Base-by-base conservation (phyloP, 1,284 basidiomycete species). In the Ceratobasidium sp. region DNA sequence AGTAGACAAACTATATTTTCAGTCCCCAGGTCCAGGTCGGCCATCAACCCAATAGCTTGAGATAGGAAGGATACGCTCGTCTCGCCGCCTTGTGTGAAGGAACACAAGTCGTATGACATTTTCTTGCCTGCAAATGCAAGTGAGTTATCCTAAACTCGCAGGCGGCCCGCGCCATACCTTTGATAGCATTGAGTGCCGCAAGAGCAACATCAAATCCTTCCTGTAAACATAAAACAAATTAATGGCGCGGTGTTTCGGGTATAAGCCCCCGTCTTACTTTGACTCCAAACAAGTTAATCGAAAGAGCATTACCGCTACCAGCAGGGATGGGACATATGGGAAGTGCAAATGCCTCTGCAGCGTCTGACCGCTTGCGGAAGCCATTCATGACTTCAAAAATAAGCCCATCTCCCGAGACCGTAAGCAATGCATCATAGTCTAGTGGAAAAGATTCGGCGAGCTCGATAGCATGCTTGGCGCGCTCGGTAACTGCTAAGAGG, bases 311-410 rank as follows among this genome's bases (percentile, higher is more conserved):
- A 6, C 92, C 95, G 46, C 91, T 92, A 56, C 97, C 97, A 11
- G 94, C 92, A 1, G 98, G 96, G 79, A 99, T 92, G 0, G 95
- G 95, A 0, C 90, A 91, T 32, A 99, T 84, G 0, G 96, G 95
- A 56, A 91, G 90, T 54, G 74, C 51, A 62, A 99, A 89, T 0
- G 95, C 96, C 61, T 86, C 87, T 22, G 85, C 83, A 0, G 94
- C 92, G 70, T 94, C 88, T 9, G 86, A 82, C 73, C 96, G 91
- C 56, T 89, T 85, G 0, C 94, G 92, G 66, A 98, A 90, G 1
- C 97, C 98, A 82, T 99, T 99, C 81, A 98, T 82, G n/a, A 97
- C 87, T 84, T 99, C 97, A 82, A 97, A 95, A 8, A 96, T 82
- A 56, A 96, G 87, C 5, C 97, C 97, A 82, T 99, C 97, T 0